Conservation (phyloP, 83 land plant genomes). For the Isoetes engelmannii region DNA sequence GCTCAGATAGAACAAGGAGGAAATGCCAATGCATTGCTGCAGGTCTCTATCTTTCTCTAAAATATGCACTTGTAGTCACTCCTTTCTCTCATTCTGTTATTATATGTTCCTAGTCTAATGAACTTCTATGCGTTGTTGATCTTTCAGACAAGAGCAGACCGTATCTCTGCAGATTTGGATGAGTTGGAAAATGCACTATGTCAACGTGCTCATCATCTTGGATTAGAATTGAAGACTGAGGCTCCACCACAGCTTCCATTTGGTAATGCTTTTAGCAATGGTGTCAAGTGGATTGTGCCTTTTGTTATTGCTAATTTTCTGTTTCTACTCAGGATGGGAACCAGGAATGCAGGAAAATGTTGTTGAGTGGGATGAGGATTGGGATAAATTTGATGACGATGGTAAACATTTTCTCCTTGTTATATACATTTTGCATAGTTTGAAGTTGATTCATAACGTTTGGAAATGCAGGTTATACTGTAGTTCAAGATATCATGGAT, state of each 20-base stretch:
- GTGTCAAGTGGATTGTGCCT: not conserved
- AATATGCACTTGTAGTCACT: not conserved
- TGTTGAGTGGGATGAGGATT: conserved; percentile 94
- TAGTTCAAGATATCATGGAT: conserved; percentile 1
- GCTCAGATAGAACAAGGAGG: conserved; percentile 12
- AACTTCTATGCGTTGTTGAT: not conserved
- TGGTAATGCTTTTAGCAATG: conserved; percentile 2
- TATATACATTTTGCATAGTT: not conserved
- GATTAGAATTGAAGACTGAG: not conserved
- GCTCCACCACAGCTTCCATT: not conserved
- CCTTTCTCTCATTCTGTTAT: not conserved
- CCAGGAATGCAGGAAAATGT: conserved; percentile 73
- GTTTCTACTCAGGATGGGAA: conserved; percentile 64
- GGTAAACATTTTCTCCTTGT: conserved; percentile 31
- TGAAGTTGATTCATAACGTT: not conserved
- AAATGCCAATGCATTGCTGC: conserved; percentile 2
- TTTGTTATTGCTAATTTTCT: not conserved
- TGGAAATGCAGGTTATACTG: conserved; percentile 1
- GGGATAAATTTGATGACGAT: conserved; percentile 96
- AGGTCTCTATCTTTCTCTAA: conserved; percentile 12
- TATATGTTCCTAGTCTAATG: not conserved
- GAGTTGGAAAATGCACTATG: conserved; percentile 7
- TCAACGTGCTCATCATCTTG: conserved; percentile 2
- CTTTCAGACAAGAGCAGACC: conserved; percentile 17
- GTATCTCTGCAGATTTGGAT: conserved; percentile 7